These are phyloP conservation scores for Fusarium agapanthi DNA, from an alignment of 2,329 filamentous ascomycete genomes.

Conservation along the genomic window DNA sequence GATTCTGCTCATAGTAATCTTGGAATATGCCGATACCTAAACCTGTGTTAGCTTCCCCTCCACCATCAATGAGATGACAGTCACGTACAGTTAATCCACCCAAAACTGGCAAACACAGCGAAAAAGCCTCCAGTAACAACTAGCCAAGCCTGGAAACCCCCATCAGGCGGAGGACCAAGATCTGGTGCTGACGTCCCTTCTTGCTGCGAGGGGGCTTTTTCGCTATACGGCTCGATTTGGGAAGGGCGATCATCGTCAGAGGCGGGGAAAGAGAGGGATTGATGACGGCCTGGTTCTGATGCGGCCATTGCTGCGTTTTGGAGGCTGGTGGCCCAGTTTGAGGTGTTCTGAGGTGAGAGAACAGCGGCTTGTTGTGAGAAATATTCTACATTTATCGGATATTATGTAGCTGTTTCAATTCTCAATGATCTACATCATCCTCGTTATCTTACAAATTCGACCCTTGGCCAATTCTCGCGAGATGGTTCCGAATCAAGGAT, in stretches of 20 bases:
- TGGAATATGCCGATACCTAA: constrained; percentile 15
- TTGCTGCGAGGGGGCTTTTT: background rate
- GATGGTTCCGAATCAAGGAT: background rate
- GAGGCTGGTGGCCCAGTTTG: fast-evolving
- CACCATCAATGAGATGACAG: fast-evolving
- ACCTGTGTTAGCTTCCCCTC: background rate
- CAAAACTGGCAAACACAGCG: constrained; percentile 7
- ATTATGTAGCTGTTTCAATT: background rate
- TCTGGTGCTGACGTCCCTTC: background rate
- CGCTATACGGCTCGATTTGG: background rate
- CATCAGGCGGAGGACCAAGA: background rate
- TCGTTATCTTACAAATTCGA: constrained; percentile 16
- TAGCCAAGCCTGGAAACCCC: background rate
- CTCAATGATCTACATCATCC: background rate
- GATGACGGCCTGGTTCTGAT: background rate
- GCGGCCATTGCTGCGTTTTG: background rate
- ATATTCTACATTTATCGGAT: fast-evolving
- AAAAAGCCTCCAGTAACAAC: constrained; percentile 5
- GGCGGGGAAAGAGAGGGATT: background rate
- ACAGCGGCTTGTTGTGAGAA: fast-evolving
- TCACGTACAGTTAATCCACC: constrained; percentile 8
- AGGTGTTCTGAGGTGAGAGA: too few relatives aligned
- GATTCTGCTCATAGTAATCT: constrained; percentile 6
- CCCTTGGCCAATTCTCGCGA: background rate
- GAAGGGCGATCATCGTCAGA: background rate